Evolutionary conservation across 768 basidiomycete species (phyloP), one percentile per base, ranked within the genome.

Genomic region (Candolleomyces efflorescens): DNA sequence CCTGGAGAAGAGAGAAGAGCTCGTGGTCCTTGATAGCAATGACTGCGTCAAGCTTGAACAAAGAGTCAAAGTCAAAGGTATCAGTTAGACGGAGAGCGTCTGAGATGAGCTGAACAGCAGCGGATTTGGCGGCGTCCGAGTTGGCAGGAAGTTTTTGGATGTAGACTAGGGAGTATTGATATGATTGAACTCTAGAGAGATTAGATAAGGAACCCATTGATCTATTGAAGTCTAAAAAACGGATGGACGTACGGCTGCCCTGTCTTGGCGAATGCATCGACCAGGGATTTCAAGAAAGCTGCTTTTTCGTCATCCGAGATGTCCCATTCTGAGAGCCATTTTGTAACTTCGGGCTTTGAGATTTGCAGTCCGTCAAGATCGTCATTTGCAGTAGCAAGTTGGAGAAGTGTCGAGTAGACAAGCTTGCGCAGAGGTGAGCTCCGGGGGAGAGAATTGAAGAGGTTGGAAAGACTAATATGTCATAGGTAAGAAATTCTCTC

Each of bases 321-420:
- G 17, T 80, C 78, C 91, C 91, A 92, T 63, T 92, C 89, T 15
- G 80, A 76, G 24, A 91, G 68, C 90, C 90, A 92, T 66, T 79
- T 84, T 67, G 90, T 83, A n/a, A 92, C 79, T 55, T 83, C 82
- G 2, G 75, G 60, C 64, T 77, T 79, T 46, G 81, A 78, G 39
- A 92, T 74, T 48, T 82, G 80, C 7, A 94, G 78, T 9, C 79
- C 70, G 11, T 82, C 79, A 3, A 92, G 69, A 52, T 91, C 85
- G 61, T 82, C 81, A 61, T 86, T 84, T 20, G 75, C 69, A 23
- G 74, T 74, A 5, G 90, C 86, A 47, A 85, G 67, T 22, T 82
- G 71, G 22, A 94, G 71, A 18, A 93, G 80, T 9, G 82, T 72
- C 18, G 72, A 78, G 64, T 86, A 90, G 20, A 91, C 86, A 5